Base-by-base conservation (phyloP, 2,329 filamentous ascomycete genomes). In the Fusarium coicis region DNA sequence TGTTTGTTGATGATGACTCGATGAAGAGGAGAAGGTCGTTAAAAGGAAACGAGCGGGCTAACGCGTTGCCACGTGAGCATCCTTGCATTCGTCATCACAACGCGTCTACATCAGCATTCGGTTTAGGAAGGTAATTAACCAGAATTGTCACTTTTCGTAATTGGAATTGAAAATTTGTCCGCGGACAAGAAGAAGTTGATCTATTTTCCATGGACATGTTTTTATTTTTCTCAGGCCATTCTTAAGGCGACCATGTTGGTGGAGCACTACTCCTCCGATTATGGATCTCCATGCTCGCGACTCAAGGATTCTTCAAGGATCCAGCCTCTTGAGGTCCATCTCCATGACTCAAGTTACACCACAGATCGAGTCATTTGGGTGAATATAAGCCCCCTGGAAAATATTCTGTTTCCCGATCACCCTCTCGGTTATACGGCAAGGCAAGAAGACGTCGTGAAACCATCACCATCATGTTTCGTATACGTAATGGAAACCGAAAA, bases 11-110 rank as follows among this genome's bases (percentile, higher is more conserved):
- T 62, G 32, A 44, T 69, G 39, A 36, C 23, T 39, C 12, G 39
- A 32, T 65, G 28, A 34, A 21, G 44, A 23, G 47, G 32, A 39
- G 34, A 23, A 9, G 10, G 23, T 14, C 6, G 10, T 21, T 14
- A 21, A 52, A 18, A 30, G 32, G 10, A 53, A 15, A 30, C 36
- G 4, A 7, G 26, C 21, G 14, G 14, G 21, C n/a, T 42, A 43
- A 68, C 65, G 61, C 64, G 60, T 47, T 21, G 23, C 47, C 55
- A 63, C 55, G 63, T 68, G 65, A 67, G 62, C 11, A 61, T 40
- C 44, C 37, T 26, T 47, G 36, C 32, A 28, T 63, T 40, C n/a
- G 43, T 58, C 53, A 50, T 55, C 36, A 32, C 26, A 39, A 23
- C 52, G 52, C 26, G 56, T 36, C 7, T n/a, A 46, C 11, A 50